A percentile compares a stretch with the other conserved stretches of the same genome.
phyloP scores from a whole-genome alignment of 495 filamentous ascomycete species.

The Penicillium simplicissimum region DNA sequence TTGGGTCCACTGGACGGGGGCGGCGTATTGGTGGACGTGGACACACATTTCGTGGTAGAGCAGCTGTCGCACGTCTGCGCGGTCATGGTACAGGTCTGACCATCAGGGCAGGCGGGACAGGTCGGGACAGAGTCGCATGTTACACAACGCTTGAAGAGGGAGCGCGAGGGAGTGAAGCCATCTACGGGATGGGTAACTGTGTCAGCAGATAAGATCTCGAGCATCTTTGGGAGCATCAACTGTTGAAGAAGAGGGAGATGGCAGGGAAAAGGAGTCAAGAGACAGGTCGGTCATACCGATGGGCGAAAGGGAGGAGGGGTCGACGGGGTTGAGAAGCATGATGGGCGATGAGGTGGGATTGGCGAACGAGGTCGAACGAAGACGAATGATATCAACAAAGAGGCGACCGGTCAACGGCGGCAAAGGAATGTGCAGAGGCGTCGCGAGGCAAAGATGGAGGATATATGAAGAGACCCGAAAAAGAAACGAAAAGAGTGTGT shows the following conservation, averaged over 20 bases:
- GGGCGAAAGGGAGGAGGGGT: slow-evolving; percentile 24
- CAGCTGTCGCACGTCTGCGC: slow-evolving; percentile 57
- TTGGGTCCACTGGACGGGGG: slow-evolving; percentile 52
- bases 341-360: slow-evolving; percentile 13
- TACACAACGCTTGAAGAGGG: slow-evolving; percentile 51
- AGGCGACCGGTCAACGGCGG: slow-evolving; percentile 31
- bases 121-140: slow-evolving; percentile 45
- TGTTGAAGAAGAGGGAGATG: background rate
- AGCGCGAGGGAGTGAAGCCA: slow-evolving; percentile 31
- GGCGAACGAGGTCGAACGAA: slow-evolving; percentile 9
- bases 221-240: background rate
- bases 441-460: background rate
- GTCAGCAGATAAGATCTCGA: background rate
- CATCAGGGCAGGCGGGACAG: slow-evolving; percentile 51
- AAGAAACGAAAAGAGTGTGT: slow-evolving; percentile 31
- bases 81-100: slow-evolving; percentile 58
- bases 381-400: slow-evolving; percentile 16
- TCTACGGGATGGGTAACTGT: slow-evolving; percentile 6
- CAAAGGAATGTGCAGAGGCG: slow-evolving; percentile 16
- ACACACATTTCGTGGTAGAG: slow-evolving; percentile 59
- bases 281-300: slow-evolving; percentile 20
- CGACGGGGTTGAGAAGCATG: slow-evolving; percentile 33
- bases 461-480: background rate
- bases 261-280: background rate
- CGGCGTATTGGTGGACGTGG: slow-evolving; percentile 29